A percentile compares a stretch with the other conserved stretches of the same genome.
These are phyloP conservation scores for Carex sylvatica DNA, from an alignment of 202 grass and related monocot genomes.

Conservation along the genomic window DNA sequence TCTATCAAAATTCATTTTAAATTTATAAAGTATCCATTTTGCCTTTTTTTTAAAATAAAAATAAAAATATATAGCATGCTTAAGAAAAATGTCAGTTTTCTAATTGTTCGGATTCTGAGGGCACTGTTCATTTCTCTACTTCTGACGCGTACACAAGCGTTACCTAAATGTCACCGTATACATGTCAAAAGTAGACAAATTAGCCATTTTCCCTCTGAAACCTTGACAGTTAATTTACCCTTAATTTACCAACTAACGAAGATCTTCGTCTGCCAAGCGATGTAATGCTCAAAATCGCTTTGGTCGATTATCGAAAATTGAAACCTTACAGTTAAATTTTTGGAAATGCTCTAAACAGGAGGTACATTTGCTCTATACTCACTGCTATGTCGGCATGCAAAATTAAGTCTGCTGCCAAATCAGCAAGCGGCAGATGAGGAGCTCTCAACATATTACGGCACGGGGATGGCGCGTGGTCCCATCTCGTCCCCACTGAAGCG, in stretches of 20 bases:
- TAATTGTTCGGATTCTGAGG: too few species aligned
- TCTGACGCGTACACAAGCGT: too few species aligned
- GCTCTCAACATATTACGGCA: slow-evolving; percentile 77
- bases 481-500: slow-evolving; percentile 67
- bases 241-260: slow-evolving; percentile 17
- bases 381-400: slow-evolving; percentile 92
- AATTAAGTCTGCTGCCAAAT: slow-evolving; percentile 87
- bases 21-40: too few species aligned
- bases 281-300: not conserved
- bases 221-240: not conserved
- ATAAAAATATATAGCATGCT: too few species aligned
- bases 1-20: too few species aligned
- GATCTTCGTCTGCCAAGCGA: not conserved
- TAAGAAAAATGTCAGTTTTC: too few species aligned
- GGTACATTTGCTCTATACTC: slow-evolving; percentile 96
- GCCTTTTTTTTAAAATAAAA: too few species aligned
- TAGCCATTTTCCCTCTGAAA: too few species aligned
- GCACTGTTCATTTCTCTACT: too few species aligned
- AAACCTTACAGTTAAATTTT: slow-evolving; percentile 13
- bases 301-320: not conserved
- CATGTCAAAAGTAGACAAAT: too few species aligned
- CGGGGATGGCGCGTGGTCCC: slow-evolving; percentile 31
- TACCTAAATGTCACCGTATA: too few species aligned
- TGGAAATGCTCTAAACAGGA: slow-evolving; percentile 45
- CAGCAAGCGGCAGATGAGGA: slow-evolving; percentile 98